These are phyloP conservation scores for Gardenia jasminoides DNA, from an alignment of 257 asterid species.

Conservation along the genomic window DNA sequence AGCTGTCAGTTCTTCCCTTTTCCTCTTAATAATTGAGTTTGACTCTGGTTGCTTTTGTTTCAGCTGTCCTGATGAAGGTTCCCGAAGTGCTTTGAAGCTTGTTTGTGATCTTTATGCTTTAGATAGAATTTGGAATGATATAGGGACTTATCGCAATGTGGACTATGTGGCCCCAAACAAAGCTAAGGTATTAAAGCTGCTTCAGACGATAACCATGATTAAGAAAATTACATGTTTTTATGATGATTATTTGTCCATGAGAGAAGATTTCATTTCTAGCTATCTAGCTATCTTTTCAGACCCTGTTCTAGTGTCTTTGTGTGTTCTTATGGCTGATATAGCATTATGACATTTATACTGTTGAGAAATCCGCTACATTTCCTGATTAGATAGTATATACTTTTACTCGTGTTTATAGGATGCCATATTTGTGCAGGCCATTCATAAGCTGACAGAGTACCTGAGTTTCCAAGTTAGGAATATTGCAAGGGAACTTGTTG, in stretches of 20 bases:
- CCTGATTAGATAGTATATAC: neutral
- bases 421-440: constrained; percentile 57
- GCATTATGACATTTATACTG: too few species aligned
- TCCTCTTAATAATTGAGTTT: constrained; percentile 8
- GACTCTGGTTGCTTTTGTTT: constrained; percentile 19
- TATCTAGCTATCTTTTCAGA: neutral
- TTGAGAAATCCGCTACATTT: neutral
- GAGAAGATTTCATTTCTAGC: neutral
- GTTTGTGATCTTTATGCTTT: constrained; percentile 89
- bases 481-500: constrained; percentile 76
- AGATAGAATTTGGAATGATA: constrained; percentile 96
- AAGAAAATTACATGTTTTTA: neutral
- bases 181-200: constrained; percentile 64
- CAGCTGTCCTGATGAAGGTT: constrained; percentile 78
- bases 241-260: neutral
- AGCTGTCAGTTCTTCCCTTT: neutral
- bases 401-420: neutral
- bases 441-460: constrained; percentile 86
- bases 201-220: neutral
- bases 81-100: constrained; percentile 77
- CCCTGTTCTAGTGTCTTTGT: neutral
- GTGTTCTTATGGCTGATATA: neutral
- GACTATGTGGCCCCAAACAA: constrained; percentile 98
- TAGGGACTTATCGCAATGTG: constrained; percentile 93
- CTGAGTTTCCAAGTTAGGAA: constrained; percentile 86